These are phyloP conservation scores for Oryza australiensis DNA, from an alignment of 176 grass and related monocot species.

Conservation along the genomic window DNA sequence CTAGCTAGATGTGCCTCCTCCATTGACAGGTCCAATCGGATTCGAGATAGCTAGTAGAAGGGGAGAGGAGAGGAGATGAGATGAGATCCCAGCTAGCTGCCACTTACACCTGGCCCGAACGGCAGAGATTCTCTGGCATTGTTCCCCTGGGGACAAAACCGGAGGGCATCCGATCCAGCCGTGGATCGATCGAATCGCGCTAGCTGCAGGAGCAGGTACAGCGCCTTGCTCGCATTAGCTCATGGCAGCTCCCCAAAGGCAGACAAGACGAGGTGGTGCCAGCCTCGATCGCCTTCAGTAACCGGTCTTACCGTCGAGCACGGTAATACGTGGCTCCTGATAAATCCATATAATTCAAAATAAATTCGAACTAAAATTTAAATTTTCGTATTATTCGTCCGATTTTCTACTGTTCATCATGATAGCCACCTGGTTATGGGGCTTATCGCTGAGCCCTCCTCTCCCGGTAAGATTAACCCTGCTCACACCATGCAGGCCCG, in stretches of 20 bases:
- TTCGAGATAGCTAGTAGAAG: not conserved
- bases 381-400: too few relatives aligned
- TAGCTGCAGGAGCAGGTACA: not conserved
- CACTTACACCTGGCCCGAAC: conserved; percentile 18
- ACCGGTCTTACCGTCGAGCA: too few relatives aligned
- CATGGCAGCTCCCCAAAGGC: not conserved
- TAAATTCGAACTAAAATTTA: too few relatives aligned
- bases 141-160: not conserved
- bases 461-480: too few relatives aligned
- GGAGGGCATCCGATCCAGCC: not conserved
- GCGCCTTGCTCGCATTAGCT: not conserved
- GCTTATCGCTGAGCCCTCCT: too few relatives aligned
- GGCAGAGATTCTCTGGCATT: conserved; percentile 19
- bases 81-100: not conserved
- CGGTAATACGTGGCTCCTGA: too few relatives aligned
- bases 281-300: not conserved
- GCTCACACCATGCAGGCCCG: too few relatives aligned
- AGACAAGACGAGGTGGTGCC: conserved; percentile 19
- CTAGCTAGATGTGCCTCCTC: not conserved
- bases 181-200: conserved; percentile 2
- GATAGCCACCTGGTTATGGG: too few relatives aligned
- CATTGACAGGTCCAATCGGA: conserved; percentile 12
- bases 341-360: too few relatives aligned
- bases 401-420: too few relatives aligned
- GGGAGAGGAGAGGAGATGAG: not conserved